Conservation (phyloP, 2,329 filamentous ascomycete genomes). For the Pseudogymnoascus sp. region DNA sequence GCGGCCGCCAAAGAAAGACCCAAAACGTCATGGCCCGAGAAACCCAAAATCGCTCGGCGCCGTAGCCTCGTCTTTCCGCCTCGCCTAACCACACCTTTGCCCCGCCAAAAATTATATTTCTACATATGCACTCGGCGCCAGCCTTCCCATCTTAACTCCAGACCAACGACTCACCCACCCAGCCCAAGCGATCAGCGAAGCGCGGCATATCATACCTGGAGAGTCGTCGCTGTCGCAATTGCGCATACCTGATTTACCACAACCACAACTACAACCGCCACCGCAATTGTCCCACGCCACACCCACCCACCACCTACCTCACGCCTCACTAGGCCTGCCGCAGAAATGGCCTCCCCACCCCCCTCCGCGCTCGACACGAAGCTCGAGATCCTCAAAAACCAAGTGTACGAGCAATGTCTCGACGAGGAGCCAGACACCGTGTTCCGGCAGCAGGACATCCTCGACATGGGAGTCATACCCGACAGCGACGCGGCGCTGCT, state of each 20-base stretch:
- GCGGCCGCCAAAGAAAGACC: not conserved
- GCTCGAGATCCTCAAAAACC: conserved; percentile 15
- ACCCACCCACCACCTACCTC: no score
- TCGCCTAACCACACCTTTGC: conserved; percentile 29
- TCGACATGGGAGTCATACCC: conserved; percentile 49
- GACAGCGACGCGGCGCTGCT: conserved; percentile 47
- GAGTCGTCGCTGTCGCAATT: conserved; percentile 1
- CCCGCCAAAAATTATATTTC: conserved; percentile 10
- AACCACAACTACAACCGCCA: not conserved
- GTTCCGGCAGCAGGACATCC: conserved; percentile 51
- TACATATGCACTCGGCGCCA: not conserved
- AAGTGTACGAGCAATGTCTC: conserved; percentile 23
- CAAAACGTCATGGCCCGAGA: not conserved
- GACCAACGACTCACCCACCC: not conserved
- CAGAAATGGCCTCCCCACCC: conserved; percentile 34
- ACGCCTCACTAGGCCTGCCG: conserved; percentile 32
- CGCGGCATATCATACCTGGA: not conserved
- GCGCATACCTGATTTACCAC: not conserved
- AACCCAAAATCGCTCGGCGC: not conserved
- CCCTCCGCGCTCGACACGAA: conserved; percentile 24
- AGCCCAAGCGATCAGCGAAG: not conserved
- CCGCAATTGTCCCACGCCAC: not conserved
- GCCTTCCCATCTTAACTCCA: conserved; percentile 7
- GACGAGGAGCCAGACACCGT: conserved; percentile 24
- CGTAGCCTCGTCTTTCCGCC: conserved; percentile 24